Conservation (phyloP, 2,329 filamentous ascomycete genomes). For the Metarhizium humberi region DNA sequence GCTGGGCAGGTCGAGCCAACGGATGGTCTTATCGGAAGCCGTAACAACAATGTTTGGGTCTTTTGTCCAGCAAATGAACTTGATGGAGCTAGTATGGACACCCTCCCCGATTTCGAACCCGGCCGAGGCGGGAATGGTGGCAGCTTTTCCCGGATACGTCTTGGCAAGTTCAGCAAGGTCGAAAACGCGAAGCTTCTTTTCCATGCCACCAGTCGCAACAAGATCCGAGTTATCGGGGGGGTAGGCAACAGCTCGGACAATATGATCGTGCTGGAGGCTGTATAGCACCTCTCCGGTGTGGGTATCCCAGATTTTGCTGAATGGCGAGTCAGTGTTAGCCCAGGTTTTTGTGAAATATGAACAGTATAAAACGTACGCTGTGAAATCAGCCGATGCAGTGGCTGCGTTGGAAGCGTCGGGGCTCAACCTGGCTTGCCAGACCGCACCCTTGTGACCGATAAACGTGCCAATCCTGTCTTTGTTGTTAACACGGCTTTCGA, state of each 20-base stretch:
- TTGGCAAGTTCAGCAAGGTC: conserved; percentile 59
- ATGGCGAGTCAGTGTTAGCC: conserved; percentile 18
- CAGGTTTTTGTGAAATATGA: neutral
- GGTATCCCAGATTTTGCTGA: conserved; percentile 92
- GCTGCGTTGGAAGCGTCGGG: conserved; percentile 81
- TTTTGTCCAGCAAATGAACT: conserved; percentile 89
- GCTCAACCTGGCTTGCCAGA: conserved; percentile 91
- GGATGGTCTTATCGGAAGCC: conserved; percentile 80
- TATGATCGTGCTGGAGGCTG: conserved; percentile 85
- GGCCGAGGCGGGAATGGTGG: conserved; percentile 47
- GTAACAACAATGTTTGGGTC: conserved; percentile 86
- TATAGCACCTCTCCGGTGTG: conserved; percentile 84
- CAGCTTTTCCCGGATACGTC: conserved; percentile 26
- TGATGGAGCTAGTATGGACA: conserved; percentile 80
- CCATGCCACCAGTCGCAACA: conserved; percentile 85
- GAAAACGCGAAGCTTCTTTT: conserved; percentile 94
- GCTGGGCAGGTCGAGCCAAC: conserved; percentile 87
- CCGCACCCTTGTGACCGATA: conserved; percentile 94
- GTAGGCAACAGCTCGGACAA: conserved; percentile 89
- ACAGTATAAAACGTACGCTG: conserved; percentile 51
- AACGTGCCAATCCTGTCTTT: conserved; percentile 86
- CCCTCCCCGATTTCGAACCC: conserved; percentile 83
- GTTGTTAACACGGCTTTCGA: neutral
- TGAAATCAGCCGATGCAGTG: conserved; percentile 93
- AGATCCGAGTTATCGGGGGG: conserved; percentile 73